Base-by-base conservation (phyloP, 805 yeast genomes). In the Kodamaea hsintzibuensis region DNA sequence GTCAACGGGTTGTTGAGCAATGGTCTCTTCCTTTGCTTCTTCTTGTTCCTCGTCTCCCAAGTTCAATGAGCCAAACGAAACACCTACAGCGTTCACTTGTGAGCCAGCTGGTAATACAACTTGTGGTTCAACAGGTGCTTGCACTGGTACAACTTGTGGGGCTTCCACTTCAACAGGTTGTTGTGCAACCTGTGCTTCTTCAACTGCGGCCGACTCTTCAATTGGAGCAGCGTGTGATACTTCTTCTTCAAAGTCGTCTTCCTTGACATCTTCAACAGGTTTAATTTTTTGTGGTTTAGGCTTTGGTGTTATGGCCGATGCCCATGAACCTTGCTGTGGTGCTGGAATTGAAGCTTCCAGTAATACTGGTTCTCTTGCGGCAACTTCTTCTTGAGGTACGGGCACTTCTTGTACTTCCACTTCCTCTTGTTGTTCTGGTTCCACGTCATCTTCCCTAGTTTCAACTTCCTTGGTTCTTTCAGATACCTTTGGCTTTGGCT, bases 311-410 rank as follows among this genome's bases (percentile, higher is more conserved):
- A 86, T 85, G 61, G 86, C 82, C 14, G 91, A 82, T 30, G 91
- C 90, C 89, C 91, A 86, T 4, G 90, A 77, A 63, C 77, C 74
- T 59, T 74, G 67, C 13, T 78, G 76, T 17, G 86, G 85, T 51
- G 56, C 65, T 75, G 83, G 62, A 77, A 69, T 47, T 69, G 72
- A 22, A 79, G 83, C 63, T 69, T 73, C 62, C 53, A 66, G 65
- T 54, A 65, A 65, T 38, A 62, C 65, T n/a, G 44, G 44, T 17
- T 17, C 25, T 30, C 66, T 65, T 22, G 25, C 25, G 42, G 53
- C 44, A 43, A 40, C 42, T 12, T 30, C 35, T 30, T 30, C 35
- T 8, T 30, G 35, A 9, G 35, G 13, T 10, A 35, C 45, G 13
- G 49, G 16, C 30, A 44, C 59, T 19, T 51, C 47, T 14, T 37